A percentile compares a stretch with the other conserved stretches of the same genome.
These are phyloP conservation scores for Pholiota adiposa DNA, from an alignment of 1,284 basidiomycete species.

Conservation along the genomic window DNA sequence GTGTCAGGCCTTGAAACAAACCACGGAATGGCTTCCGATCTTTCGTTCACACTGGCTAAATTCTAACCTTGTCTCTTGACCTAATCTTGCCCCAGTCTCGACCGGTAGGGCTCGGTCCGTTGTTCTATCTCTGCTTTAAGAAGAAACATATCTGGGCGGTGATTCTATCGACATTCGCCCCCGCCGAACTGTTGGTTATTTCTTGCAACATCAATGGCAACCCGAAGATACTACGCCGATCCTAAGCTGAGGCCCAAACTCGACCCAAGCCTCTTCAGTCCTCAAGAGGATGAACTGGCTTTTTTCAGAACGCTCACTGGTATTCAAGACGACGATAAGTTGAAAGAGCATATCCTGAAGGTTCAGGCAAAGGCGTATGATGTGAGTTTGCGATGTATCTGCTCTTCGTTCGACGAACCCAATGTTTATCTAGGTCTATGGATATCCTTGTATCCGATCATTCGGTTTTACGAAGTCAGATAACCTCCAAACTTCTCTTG, in stretches of 20 bases:
- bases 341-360: conserved; percentile 45
- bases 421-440: conserved; percentile 23
- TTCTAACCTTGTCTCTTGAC: background rate
- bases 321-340: conserved; percentile 35
- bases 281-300: conserved; percentile 18
- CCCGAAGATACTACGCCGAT: background rate
- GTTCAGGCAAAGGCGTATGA: conserved; percentile 50
- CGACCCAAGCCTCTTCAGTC: conserved; percentile 23
- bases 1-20: background rate
- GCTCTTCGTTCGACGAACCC: background rate
- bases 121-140: background rate
- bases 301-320: conserved; percentile 32
- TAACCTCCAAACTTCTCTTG: background rate
- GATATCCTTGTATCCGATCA: conserved; percentile 34
- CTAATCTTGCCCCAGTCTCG: background rate
- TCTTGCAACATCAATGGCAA: background rate
- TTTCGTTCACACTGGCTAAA: background rate
- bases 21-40: background rate
- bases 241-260: conserved; percentile 10
- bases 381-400: conserved; percentile 26
- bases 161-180: background rate
- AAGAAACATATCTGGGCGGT: background rate
- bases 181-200: background rate
- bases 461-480: conserved; percentile 47
- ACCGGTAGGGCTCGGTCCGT: background rate